These are phyloP conservation scores for Dalbergia oliveri DNA, from an alignment of 306 rosid genomes.

Conservation along the genomic window DNA sequence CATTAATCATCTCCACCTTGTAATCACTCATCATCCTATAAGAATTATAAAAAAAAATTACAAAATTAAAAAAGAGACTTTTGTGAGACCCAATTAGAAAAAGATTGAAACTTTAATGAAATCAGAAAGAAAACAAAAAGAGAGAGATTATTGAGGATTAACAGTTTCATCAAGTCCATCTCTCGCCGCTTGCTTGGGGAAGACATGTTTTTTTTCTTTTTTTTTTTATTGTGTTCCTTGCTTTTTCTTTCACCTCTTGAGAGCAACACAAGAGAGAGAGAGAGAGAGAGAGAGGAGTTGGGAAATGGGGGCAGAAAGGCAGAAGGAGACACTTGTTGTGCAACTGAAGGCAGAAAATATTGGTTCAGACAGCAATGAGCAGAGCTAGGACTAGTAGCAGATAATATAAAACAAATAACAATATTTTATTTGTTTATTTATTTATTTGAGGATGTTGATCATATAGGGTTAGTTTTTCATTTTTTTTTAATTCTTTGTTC, in stretches of 20 bases:
- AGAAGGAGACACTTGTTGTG: slow-evolving; percentile 40
- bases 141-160: slow-evolving; percentile 34
- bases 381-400: slow-evolving; percentile 33
- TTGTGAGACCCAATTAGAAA: slow-evolving; percentile 35
- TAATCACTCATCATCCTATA: slow-evolving; percentile 68
- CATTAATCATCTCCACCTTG: slow-evolving; percentile 63
- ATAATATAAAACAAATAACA: slow-evolving; percentile 20
- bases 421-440: not conserved
- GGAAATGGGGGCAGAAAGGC: not conserved
- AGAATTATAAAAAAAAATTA: not conserved
- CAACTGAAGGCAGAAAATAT: slow-evolving; percentile 47
- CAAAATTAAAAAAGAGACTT: not conserved
- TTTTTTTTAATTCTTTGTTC: no score
- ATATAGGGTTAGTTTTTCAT: no score
- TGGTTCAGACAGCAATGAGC: slow-evolving; percentile 50
- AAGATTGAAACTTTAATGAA: slow-evolving; percentile 16
- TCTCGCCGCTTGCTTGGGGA: slow-evolving; percentile 68
- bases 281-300: not conserved
- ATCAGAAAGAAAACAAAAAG: not conserved
- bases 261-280: slow-evolving; percentile 19
- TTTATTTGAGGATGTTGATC: not conserved
- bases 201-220: slow-evolving; percentile 43
- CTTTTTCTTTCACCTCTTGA: not conserved
- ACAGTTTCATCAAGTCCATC: slow-evolving; percentile 69
- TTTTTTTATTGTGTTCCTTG: not conserved